These are phyloP conservation scores for Fusarium oxysporum DNA, from an alignment of 2,329 filamentous ascomycete species.

Conservation along the genomic window DNA sequence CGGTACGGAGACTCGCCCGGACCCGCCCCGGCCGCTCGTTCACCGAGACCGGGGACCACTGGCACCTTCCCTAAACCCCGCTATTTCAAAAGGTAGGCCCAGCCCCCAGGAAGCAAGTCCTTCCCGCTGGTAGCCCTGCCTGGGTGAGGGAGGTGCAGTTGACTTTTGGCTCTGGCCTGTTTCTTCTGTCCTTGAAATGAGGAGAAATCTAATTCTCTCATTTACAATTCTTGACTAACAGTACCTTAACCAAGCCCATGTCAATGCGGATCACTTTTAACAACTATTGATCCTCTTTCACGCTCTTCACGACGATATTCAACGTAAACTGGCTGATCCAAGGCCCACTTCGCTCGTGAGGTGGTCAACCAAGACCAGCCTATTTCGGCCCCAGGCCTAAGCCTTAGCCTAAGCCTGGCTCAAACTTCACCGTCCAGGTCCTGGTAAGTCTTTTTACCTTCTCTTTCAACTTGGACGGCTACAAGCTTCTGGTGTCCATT, in stretches of 20 bases:
- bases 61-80: conserved; percentile 30
- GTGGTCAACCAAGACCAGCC: conserved; percentile 37
- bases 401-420: conserved; percentile 36
- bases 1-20: conserved; percentile 18
- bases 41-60: conserved; percentile 28
- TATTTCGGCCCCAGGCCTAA: conserved; percentile 41
- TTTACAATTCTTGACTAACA: background rate
- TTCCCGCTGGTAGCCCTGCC: background rate
- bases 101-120: background rate
- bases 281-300: background rate
- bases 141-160: background rate
- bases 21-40: conserved; percentile 30
- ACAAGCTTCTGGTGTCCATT: conserved; percentile 28
- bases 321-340: conserved; percentile 32
- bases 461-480: conserved; percentile 21
- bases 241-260: background rate
- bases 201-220: background rate
- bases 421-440: conserved; percentile 46
- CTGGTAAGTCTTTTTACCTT: conserved; percentile 36
- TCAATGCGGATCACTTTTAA: background rate
- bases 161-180: background rate
- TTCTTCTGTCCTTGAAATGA: conserved; percentile 2
- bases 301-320: background rate
- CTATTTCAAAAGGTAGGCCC: conserved; percentile 18
- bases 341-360: conserved; percentile 28